Percentiles rank a stretch among this genome's conserved stretches.
Conservation (phyloP, 805 yeast species). For the Suhomyces tanzawaensis region DNA sequence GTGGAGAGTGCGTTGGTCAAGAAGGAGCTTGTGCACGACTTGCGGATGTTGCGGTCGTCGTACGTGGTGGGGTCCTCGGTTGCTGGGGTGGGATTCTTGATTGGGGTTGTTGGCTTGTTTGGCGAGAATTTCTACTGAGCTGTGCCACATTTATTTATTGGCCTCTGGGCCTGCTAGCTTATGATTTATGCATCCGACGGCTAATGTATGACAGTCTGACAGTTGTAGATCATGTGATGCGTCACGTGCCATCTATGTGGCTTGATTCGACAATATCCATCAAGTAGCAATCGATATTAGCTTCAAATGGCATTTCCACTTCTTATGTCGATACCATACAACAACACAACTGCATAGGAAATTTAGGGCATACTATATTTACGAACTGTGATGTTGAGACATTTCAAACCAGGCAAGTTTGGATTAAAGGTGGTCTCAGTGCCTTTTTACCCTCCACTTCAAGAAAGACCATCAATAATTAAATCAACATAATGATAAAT, state of each 20-base stretch:
- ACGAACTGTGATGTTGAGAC: no score
- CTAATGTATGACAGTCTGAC: not conserved
- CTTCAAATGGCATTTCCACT: no score
- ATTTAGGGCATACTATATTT: no score
- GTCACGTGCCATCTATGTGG: not conserved
- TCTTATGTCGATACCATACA: no score
- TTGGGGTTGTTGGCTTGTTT: conserved; percentile 53
- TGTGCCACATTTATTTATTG: not conserved
- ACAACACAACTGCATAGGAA: no score
- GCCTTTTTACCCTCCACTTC: no score
- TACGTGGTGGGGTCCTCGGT: conserved; percentile 42
- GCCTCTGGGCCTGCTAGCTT: not conserved
- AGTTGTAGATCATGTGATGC: not conserved
- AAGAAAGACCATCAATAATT: no score
- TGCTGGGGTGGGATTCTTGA: conserved; percentile 44
- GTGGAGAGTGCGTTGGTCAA: conserved; percentile 42
- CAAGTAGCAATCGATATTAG: no score
- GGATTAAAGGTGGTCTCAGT: no score
- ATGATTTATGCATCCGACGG: not conserved
- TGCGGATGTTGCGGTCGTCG: conserved; percentile 31
- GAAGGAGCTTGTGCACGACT: conserved; percentile 26
- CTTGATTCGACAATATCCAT: no score
- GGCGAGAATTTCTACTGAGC: conserved; percentile 45
- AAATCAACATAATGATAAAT: no score
- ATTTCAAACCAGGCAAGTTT: no score